Evolutionary conservation across 768 basidiomycete species (phyloP).

Genomic region (Agrocybe chaxingu): DNA sequence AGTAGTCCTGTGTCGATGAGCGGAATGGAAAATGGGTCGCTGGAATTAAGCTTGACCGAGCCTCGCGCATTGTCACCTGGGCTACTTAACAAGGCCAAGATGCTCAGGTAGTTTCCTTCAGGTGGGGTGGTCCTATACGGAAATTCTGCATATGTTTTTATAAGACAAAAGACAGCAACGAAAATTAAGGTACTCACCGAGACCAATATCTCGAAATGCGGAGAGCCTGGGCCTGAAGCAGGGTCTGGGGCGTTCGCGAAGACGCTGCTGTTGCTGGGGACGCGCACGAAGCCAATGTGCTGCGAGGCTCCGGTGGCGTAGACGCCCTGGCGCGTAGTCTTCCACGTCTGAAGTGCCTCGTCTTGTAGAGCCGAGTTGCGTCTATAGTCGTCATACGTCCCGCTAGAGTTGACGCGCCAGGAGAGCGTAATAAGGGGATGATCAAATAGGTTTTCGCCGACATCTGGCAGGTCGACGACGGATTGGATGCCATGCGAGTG

Average conservation of each 20-base stretch:
- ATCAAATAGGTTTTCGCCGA: conserved; percentile 31
- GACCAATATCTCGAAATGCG: conserved; percentile 12
- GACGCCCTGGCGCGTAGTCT: conserved; percentile 4
- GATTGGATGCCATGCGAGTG: conserved; percentile 18
- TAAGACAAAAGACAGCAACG: background rate
- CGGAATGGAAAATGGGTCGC: conserved; percentile 38
- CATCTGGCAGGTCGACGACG: conserved; percentile 28
- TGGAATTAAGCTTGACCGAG: conserved; percentile 30
- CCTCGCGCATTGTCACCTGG: conserved; percentile 10
- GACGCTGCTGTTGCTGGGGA: conserved; percentile 4
- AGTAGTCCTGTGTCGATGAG: conserved; percentile 47
- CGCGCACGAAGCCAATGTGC: conserved; percentile 11
- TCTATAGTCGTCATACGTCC: conserved; percentile 24
- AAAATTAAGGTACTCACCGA: conserved; percentile 3
- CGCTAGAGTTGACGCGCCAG: conserved; percentile 20
- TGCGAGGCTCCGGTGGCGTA: conserved; percentile 1
- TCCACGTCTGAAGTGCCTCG: conserved; percentile 26
- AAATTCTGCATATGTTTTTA: conserved; percentile 3
- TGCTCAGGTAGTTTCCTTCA: conserved; percentile 20
- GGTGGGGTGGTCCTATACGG: conserved; percentile 4
- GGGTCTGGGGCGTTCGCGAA: conserved; percentile 9
- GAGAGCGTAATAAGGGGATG: conserved; percentile 20
- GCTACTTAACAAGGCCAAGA: conserved; percentile 3
- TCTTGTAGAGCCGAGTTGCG: conserved; percentile 17
- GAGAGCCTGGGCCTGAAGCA: conserved; percentile 7